These are phyloP conservation scores for Rozella allomycis DNA, from an alignment of 371 early-diverging fungal genomes.

Conservation along the genomic window DNA sequence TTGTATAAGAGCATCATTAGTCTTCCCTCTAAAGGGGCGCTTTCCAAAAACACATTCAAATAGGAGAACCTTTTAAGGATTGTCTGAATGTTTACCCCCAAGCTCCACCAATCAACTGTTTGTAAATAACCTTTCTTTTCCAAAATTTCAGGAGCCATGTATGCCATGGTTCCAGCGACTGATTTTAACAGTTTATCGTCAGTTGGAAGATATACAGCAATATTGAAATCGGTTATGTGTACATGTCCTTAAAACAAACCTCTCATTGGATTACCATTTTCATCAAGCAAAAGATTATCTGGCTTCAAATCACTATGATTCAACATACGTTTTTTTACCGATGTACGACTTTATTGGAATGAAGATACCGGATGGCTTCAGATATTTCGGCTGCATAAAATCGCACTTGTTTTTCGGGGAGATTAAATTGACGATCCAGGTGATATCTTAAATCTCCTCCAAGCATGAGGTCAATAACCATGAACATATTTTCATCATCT, in stretches of 20 bases:
- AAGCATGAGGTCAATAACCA: conserved; percentile 66
- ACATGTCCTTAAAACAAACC: too few species aligned
- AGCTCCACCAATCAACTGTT: conserved; percentile 14
- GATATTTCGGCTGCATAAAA: conserved; percentile 59
- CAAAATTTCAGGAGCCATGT: conserved; percentile 70
- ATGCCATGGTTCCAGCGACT: conserved; percentile 53
- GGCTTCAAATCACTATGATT: conserved; percentile 59
- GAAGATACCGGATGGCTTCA: conserved; percentile 48
- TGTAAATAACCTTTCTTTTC: conserved; percentile 39
- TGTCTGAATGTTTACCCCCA: background rate
- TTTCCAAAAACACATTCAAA: conserved; percentile 3
- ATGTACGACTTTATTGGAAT: conserved; percentile 52
- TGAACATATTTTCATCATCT: conserved; percentile 55
- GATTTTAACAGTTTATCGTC: conserved; percentile 31
- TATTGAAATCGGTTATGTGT: conserved; percentile 64
- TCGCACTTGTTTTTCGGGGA: conserved; percentile 43
- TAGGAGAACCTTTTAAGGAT: background rate
- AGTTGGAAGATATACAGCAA: conserved; percentile 30
- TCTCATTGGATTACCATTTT: too few species aligned
- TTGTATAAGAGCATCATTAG: conserved; percentile 2
- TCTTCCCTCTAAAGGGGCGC: conserved; percentile 4
- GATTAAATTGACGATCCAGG: conserved; percentile 34
- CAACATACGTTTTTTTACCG: conserved; percentile 11
- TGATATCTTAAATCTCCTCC: conserved; percentile 75
- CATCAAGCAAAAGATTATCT: conserved; percentile 73